These are phyloP conservation scores for Trichoderma pleuroti DNA, from an alignment of 2,329 filamentous ascomycete species.

Conservation along the genomic window DNA sequence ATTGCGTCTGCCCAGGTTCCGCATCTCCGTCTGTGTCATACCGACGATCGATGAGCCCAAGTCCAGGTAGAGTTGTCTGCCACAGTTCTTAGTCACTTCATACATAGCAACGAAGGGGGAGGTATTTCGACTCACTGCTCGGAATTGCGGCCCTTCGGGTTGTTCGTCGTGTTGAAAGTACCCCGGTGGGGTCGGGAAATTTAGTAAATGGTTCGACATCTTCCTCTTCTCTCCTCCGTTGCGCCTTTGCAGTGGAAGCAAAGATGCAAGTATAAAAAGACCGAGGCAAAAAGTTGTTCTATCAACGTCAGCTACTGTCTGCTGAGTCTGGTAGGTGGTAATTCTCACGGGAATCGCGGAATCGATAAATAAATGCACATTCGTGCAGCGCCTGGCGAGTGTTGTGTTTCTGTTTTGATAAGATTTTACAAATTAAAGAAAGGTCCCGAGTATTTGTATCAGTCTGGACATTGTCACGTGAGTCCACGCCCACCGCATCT, in stretches of 20 bases:
- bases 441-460: neutral
- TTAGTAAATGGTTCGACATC: neutral
- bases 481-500: neutral
- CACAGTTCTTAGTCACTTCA: neutral
- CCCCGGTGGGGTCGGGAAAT: neutral
- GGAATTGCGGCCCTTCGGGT: neutral
- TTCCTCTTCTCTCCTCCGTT: neutral
- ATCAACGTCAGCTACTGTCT: neutral
- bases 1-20: neutral
- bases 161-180: neutral
- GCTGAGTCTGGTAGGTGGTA: neutral
- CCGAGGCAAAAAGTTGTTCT: neutral
- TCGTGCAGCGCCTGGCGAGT: neutral
- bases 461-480: neutral
- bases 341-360: neutral
- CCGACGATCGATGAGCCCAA: neutral
- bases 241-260: neutral
- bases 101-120: neutral
- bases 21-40: neutral
- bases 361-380: neutral
- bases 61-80: neutral
- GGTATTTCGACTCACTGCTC: neutral
- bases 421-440: neutral
- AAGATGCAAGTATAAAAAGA: neutral
- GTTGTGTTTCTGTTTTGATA: neutral